Conservation (phyloP, 495 filamentous ascomycete genomes). For the Penicillium odoratum region DNA sequence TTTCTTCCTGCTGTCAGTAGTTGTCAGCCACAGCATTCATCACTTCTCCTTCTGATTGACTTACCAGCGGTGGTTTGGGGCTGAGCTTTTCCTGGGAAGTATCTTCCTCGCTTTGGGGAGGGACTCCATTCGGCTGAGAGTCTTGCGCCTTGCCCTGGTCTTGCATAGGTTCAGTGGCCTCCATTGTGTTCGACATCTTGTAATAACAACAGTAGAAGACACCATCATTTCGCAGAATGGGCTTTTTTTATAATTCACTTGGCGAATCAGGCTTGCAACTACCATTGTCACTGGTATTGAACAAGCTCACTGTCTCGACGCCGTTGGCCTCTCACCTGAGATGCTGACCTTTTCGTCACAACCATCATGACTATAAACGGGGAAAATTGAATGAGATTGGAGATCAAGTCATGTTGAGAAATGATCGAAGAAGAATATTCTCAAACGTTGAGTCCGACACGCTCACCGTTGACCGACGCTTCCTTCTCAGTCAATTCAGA, state of each 20-base stretch:
- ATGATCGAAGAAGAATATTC: neutral
- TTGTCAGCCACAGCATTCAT: neutral
- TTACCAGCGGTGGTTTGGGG: neutral
- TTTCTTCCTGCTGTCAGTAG: neutral
- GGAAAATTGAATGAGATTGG: neutral
- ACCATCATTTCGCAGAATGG: neutral
- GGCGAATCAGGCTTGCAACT: neutral
- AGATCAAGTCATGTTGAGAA: neutral
- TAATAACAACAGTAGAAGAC: neutral
- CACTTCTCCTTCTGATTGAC: neutral
- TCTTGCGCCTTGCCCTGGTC: neutral
- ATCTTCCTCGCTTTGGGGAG: neutral
- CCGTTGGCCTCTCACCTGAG: neutral
- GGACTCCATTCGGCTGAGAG: neutral
- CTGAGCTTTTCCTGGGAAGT: neutral
- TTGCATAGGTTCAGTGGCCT: neutral
- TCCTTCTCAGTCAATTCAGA: no score
- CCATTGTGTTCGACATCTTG: neutral
- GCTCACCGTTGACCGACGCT: neutral
- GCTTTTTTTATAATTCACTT: neutral
- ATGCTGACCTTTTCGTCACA: neutral
- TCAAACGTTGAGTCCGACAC: neutral
- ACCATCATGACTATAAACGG: neutral
- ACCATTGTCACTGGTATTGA: neutral
- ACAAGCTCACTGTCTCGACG: neutral